Percentiles rank a stretch among this genome's conserved stretches.
Evolutionary conservation across 148 eudicot species (phyloP).

Genomic region (Rhododendron griersonianum): DNA sequence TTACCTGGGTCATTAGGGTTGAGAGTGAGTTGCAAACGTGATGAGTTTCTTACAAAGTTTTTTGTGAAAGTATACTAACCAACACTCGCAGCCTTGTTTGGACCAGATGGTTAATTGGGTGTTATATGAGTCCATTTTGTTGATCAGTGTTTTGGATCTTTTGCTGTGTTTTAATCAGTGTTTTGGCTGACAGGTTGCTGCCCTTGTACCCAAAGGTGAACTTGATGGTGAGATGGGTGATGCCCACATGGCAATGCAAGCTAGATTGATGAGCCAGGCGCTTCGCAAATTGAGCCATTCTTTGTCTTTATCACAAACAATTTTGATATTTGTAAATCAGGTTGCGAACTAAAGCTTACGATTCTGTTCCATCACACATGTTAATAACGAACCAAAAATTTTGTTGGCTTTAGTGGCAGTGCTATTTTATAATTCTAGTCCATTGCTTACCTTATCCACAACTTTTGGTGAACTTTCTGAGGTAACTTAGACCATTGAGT

Average conservation of each 20-base stretch:
- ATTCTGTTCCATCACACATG: background rate
- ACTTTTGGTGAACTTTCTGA: background rate
- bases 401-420: background rate
- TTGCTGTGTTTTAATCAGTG: background rate
- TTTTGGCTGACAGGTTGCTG: conserved; percentile 68
- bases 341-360: conserved; percentile 16
- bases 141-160: background rate
- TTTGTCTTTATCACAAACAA: conserved; percentile 78
- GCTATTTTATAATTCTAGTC: background rate
- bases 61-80: background rate
- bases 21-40: background rate
- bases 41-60: background rate
- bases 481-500: background rate
- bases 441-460: background rate
- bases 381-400: background rate
- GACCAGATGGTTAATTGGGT: background rate
- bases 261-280: conserved; percentile 98
- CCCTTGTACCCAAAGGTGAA: conserved; percentile 95
- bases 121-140: background rate
- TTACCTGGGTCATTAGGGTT: background rate
- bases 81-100: background rate
- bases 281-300: conserved; percentile 97
- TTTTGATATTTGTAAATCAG: conserved; percentile 89
- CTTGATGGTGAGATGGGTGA: conserved; percentile 99
- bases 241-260: conserved; percentile 99